phyloP scores from a whole-genome alignment of 495 filamentous ascomycete species.

The Penicillium coffeae region DNA sequence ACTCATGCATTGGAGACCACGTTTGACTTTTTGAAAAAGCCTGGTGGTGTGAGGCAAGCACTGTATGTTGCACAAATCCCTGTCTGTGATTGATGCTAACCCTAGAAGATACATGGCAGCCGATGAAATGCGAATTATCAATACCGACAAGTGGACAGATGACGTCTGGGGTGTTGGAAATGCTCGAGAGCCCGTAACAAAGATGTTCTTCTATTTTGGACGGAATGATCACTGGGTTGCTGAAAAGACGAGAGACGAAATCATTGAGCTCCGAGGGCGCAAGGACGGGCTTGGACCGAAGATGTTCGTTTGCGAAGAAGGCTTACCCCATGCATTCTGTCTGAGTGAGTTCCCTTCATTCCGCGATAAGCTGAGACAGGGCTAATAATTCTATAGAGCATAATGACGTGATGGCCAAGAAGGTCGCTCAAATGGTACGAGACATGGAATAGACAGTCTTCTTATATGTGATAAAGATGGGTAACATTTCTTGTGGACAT shows the following conservation, averaged over 20 bases:
- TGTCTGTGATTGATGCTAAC: neutral
- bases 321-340: conserved; percentile 78
- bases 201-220: conserved; percentile 78
- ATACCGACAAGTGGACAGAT: conserved; percentile 70
- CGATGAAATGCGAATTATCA: conserved; percentile 76
- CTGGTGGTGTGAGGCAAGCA: conserved; percentile 64
- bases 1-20: conserved; percentile 57
- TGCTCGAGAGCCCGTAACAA: conserved; percentile 43
- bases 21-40: conserved; percentile 56
- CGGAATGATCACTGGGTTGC: conserved; percentile 80
- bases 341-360: conserved; percentile 54
- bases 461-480: neutral
- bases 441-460: conserved; percentile 46
- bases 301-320: conserved; percentile 70
- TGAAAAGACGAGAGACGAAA: conserved; percentile 64
- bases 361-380: too few relatives aligned
- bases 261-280: conserved; percentile 54
- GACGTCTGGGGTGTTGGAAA: conserved; percentile 70
- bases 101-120: conserved; percentile 53
- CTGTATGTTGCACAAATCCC: conserved; percentile 50
- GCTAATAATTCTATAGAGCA: conserved; percentile 45
- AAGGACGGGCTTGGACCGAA: conserved; percentile 49
- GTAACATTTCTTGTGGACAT: neutral
- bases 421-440: conserved; percentile 58
- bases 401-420: conserved; percentile 62